Evolutionary conservation across 2,329 filamentous ascomycete genomes (phyloP).

Genomic region (Blumeria hordei): DNA sequence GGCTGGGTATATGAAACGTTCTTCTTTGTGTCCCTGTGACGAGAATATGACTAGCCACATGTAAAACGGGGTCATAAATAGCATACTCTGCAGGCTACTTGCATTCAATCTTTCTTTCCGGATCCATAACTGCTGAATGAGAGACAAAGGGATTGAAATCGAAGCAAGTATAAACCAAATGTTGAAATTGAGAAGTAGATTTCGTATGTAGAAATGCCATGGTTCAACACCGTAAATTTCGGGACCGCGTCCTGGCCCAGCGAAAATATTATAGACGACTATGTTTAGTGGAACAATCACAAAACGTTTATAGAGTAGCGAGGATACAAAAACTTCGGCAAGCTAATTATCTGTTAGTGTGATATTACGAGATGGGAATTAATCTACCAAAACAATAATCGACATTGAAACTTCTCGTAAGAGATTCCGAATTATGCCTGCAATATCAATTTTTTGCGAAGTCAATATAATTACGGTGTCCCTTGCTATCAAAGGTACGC

Average conservation of each 20-base stretch:
- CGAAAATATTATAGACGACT: slow-evolving; percentile 85
- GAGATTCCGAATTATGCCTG: slow-evolving; percentile 34
- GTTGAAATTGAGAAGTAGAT: slow-evolving; percentile 84
- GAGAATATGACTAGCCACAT: slow-evolving; percentile 87
- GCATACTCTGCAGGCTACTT: slow-evolving; percentile 47
- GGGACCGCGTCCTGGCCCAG: slow-evolving; percentile 50
- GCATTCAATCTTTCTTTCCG: slow-evolving; percentile 34
- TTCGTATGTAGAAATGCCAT: slow-evolving; percentile 90
- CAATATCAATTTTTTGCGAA: slow-evolving; percentile 31
- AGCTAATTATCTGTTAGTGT: slow-evolving; percentile 21
- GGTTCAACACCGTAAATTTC: slow-evolving; percentile 89
- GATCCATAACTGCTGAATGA: slow-evolving; percentile 44
- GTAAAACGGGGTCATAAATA: slow-evolving; percentile 72
- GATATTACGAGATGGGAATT: not conserved
- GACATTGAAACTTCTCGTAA: slow-evolving; percentile 34
- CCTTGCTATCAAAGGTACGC: slow-evolving; percentile 58
- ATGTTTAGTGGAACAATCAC: slow-evolving; percentile 76
- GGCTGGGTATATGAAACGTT: slow-evolving; percentile 93
- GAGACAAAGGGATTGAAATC: slow-evolving; percentile 46
- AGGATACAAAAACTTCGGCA: slow-evolving; percentile 47
- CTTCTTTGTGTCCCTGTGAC: slow-evolving; percentile 85
- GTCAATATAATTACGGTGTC: slow-evolving; percentile 37
- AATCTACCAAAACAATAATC: slow-evolving; percentile 13
- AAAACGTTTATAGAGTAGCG: slow-evolving; percentile 63
- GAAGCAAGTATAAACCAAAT: slow-evolving; percentile 73